phyloP scores from a whole-genome alignment of 352 stramenopile species.

The Thraustochytrium striatum region DNA sequence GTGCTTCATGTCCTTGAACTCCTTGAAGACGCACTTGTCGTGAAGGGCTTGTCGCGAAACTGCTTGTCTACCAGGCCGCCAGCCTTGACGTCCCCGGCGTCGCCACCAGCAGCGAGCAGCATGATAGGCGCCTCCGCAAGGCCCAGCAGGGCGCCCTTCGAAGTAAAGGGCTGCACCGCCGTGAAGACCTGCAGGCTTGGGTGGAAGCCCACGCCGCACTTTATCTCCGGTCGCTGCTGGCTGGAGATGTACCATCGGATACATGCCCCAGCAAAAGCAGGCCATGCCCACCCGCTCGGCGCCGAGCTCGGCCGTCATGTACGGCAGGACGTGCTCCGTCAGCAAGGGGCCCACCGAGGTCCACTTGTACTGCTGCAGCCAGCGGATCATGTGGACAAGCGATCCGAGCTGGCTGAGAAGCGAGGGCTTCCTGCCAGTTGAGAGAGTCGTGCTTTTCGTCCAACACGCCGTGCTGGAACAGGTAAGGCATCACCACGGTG shows the following conservation, averaged over 20 bases:
- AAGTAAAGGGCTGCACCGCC: no score
- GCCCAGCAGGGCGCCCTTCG: neutral
- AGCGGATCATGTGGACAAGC: neutral
- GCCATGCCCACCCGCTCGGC: neutral
- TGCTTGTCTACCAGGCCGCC: neutral
- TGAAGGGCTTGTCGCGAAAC: neutral
- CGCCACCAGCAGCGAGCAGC: constrained; percentile 4
- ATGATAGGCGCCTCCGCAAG: neutral
- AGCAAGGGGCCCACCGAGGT: neutral
- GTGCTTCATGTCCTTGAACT: constrained; percentile 69
- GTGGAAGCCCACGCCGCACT: constrained; percentile 41
- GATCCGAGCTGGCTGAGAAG: neutral
- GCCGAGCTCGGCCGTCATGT: neutral
- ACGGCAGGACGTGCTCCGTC: neutral
- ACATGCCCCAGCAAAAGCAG: constrained; percentile 49
- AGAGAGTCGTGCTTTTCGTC: no score
- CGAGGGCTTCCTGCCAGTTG: neutral
- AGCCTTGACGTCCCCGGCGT: constrained; percentile 3
- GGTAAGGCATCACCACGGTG: constrained; percentile 21
- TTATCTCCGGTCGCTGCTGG: neutral
- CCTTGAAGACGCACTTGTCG: constrained; percentile 2
- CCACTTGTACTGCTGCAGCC: neutral
- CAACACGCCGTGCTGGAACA: neutral
- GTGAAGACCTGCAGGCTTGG: neutral
- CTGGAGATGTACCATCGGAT: neutral